phyloP scores from a whole-genome alignment of 2,329 filamentous ascomycete species.

The Aspergillus ruber region DNA sequence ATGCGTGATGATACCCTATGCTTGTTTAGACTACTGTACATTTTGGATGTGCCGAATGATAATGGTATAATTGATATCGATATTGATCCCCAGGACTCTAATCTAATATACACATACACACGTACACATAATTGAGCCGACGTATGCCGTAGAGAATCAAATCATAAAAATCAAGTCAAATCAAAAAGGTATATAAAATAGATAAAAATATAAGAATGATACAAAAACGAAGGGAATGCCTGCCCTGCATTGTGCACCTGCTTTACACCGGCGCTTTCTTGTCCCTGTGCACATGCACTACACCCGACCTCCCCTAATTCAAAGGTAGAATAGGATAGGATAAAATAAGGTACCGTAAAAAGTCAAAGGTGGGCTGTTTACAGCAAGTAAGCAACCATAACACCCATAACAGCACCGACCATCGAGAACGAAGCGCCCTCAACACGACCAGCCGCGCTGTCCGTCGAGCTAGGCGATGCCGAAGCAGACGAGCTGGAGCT shows the following conservation, averaged over 20 bases:
- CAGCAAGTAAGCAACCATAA: not conserved
- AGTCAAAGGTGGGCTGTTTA: not conserved
- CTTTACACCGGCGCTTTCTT: too few relatives aligned
- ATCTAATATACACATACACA: not conserved
- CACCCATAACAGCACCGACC: slow-evolving; percentile 11
- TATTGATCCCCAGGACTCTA: not conserved
- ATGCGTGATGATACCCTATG: not conserved
- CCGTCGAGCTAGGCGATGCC: not conserved
- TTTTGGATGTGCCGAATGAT: too few relatives aligned
- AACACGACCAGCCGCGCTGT: slow-evolving; percentile 6
- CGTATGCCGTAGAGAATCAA: not conserved
- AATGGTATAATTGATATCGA: too few relatives aligned
- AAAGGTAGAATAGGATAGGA: too few relatives aligned
- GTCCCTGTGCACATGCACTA: too few relatives aligned
- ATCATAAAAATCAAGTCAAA: not conserved
- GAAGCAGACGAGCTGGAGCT: not conserved
- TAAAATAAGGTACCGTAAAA: too few relatives aligned
- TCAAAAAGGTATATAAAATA: not conserved
- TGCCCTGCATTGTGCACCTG: too few relatives aligned
- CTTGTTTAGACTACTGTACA: too few relatives aligned
- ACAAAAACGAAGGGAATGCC: too few relatives aligned
- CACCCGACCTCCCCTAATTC: too few relatives aligned
- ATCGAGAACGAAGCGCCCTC: slow-evolving; percentile 11
- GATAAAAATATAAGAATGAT: not conserved
- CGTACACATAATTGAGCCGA: not conserved